phyloP scores from a whole-genome alignment of 2,329 filamentous ascomycete genomes.

The Trichoderma cornu-damae region DNA sequence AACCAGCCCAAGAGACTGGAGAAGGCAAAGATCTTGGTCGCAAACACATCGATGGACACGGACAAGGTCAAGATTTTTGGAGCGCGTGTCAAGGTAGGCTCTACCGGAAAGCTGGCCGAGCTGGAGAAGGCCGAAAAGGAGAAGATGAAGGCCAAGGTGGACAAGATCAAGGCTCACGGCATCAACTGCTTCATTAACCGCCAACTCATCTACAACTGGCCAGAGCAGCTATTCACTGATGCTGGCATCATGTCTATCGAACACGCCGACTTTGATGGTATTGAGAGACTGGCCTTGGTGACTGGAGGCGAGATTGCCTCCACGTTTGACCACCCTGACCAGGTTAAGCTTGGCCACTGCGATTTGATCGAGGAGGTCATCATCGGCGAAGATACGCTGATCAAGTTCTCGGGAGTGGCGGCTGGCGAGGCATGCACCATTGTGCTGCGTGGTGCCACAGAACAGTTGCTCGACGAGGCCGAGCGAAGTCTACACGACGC shows the following conservation, averaged over 20 bases:
- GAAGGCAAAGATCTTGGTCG: constrained; percentile 96
- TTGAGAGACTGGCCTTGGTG: constrained; percentile 88
- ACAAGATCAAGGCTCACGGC: constrained; percentile 96
- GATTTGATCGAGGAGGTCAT: constrained; percentile 97
- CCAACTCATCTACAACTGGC: constrained; percentile 99
- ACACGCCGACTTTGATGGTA: constrained; percentile 97
- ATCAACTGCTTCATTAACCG: constrained; percentile 99
- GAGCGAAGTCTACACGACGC: constrained; percentile 96
- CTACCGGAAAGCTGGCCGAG: constrained; percentile 95
- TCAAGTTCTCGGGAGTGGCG: constrained; percentile 94
- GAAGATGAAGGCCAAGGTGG: constrained; percentile 99
- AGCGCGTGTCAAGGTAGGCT: constrained; percentile 91
- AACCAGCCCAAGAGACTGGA: constrained; percentile 97
- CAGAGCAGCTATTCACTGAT: constrained; percentile 96
- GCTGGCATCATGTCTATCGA: constrained; percentile 98
- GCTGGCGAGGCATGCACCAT: constrained; percentile 94
- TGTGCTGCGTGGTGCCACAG: constrained; percentile 90
- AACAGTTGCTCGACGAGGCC: constrained; percentile 93
- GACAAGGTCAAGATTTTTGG: constrained; percentile 99
- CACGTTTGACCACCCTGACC: constrained; percentile 96
- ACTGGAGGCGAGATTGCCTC: constrained; percentile 96
- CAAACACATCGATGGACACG: constrained; percentile 98
- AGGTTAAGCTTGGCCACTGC: constrained; percentile 92
- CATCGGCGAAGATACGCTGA: constrained; percentile 94
- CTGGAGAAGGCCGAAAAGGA: constrained; percentile 96